A percentile compares a stretch with the other conserved stretches of the same genome.
Evolutionary conservation across 2,329 filamentous ascomycete species (phyloP).

Genomic region (Clonostachys byssicola): DNA sequence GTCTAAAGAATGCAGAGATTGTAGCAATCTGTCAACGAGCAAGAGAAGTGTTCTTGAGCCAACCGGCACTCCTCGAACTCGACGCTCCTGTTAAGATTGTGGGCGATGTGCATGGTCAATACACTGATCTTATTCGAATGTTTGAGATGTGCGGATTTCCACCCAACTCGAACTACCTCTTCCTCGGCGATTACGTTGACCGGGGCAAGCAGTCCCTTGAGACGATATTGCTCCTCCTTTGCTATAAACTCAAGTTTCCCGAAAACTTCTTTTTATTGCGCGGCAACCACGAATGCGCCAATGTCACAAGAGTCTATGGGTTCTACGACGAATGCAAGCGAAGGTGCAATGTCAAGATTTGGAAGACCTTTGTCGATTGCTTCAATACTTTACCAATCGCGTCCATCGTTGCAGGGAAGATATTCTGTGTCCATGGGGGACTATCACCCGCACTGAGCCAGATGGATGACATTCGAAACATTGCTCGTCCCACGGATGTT

Average conservation of each 20-base stretch:
- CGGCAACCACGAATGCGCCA: slow-evolving; percentile 95
- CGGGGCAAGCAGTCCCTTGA: slow-evolving; percentile 94
- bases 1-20: slow-evolving; percentile 96
- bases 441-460: slow-evolving; percentile 87
- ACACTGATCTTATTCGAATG: slow-evolving; percentile 91
- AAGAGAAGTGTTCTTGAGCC: slow-evolving; percentile 83
- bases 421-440: slow-evolving; percentile 95
- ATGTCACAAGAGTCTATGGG: slow-evolving; percentile 91
- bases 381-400: slow-evolving; percentile 96
- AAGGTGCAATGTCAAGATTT: slow-evolving; percentile 92
- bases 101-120: slow-evolving; percentile 94
- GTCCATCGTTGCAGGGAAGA: slow-evolving; percentile 94
- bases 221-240: slow-evolving; percentile 86
- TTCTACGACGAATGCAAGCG: slow-evolving; percentile 99
- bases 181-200: slow-evolving; percentile 94
- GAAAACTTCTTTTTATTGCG: slow-evolving; percentile 96
- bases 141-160: slow-evolving; percentile 99
- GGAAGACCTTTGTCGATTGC: slow-evolving; percentile 96
- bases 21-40: slow-evolving; percentile 87
- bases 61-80: slow-evolving; percentile 87
- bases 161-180: slow-evolving; percentile 86
- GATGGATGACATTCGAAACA: slow-evolving; percentile 98
- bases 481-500: slow-evolving; percentile 92
- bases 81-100: slow-evolving; percentile 97
- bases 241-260: slow-evolving; percentile 96